A percentile compares a stretch with the other conserved stretches of the same genome.
Conservation (phyloP, 2,329 filamentous ascomycete genomes). For the Aspergillus fischeri region DNA sequence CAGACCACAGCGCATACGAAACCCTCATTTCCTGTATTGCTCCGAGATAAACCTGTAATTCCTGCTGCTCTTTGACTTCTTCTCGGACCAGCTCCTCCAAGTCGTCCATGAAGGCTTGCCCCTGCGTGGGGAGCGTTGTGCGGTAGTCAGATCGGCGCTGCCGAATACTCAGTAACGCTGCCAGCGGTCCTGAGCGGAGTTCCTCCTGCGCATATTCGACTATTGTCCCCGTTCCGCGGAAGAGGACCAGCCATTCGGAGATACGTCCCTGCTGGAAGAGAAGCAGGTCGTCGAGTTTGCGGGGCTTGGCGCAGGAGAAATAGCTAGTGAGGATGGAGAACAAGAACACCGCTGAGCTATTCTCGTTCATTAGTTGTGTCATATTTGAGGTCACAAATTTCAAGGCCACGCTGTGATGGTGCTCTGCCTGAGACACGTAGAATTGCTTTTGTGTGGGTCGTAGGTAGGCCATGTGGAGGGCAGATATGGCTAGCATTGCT, state of each 20-base stretch:
- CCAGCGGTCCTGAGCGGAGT: conserved; percentile 11
- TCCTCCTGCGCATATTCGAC: conserved; percentile 23
- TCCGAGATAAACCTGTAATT: conserved; percentile 6
- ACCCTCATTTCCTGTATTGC: conserved; percentile 13
- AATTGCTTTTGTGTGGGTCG: conserved; percentile 32
- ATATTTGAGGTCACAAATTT: conserved; percentile 31
- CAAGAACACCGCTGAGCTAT: conserved; percentile 35
- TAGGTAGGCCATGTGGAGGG: conserved; percentile 46
- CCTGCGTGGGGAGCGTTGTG: neutral
- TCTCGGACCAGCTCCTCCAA: conserved; percentile 7
- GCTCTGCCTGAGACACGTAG: conserved; percentile 38
- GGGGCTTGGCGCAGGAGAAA: conserved; percentile 35
- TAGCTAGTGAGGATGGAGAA: conserved; percentile 39
- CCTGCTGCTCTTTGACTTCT: conserved; percentile 1
- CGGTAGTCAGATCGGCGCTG: neutral
- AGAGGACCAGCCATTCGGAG: conserved; percentile 37
- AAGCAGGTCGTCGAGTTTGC: conserved; percentile 33
- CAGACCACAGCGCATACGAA: conserved; percentile 6
- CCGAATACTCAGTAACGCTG: conserved; percentile 11
- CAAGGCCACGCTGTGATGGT: conserved; percentile 34
- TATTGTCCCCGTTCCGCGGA: conserved; percentile 35
- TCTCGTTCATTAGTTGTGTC: conserved; percentile 28
- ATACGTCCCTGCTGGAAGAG: conserved; percentile 30
- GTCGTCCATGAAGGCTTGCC: conserved; percentile 4
- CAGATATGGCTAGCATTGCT: conserved; percentile 47